phyloP scores from a whole-genome alignment of 192 early-diverging fungal genomes.

The Entrophospora sp. region DNA sequence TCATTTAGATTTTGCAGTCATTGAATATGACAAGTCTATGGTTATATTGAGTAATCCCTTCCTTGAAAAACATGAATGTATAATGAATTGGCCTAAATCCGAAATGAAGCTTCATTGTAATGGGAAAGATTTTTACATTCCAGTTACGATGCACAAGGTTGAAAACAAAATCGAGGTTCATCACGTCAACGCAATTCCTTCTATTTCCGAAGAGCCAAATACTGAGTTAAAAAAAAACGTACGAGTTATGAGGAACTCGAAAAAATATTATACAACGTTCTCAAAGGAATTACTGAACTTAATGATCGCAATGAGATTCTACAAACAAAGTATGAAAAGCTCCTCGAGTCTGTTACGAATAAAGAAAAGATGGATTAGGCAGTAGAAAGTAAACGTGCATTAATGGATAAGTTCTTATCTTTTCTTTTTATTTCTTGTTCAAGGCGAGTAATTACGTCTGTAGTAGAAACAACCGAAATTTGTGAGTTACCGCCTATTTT shows the following conservation, averaged over 20 bases:
- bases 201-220: too few species aligned
- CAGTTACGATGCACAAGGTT: too few species aligned
- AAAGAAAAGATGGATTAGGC: neutral
- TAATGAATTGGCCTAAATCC: too few species aligned
- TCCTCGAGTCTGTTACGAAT: neutral
- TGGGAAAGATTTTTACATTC: too few species aligned
- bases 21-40: too few species aligned
- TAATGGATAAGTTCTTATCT: neutral
- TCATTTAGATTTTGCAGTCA: too few species aligned
- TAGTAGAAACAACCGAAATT: neutral
- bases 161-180: too few species aligned
- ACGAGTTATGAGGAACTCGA: neutral
- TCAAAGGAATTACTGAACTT: neutral
- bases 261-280: neutral
- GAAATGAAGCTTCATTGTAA: too few species aligned
- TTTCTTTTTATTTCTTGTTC: slow-evolving; percentile 1
- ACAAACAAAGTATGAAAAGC: neutral
- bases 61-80: too few species aligned
- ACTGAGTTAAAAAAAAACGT: neutral
- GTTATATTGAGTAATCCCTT: too few species aligned
- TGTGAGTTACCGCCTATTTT: neutral
- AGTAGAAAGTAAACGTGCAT: neutral
- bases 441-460: neutral
- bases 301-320: neutral
- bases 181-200: too few species aligned